These are phyloP conservation scores for Leptographium wingfieldii DNA, from an alignment of 2,329 filamentous ascomycete genomes.

Conservation along the genomic window DNA sequence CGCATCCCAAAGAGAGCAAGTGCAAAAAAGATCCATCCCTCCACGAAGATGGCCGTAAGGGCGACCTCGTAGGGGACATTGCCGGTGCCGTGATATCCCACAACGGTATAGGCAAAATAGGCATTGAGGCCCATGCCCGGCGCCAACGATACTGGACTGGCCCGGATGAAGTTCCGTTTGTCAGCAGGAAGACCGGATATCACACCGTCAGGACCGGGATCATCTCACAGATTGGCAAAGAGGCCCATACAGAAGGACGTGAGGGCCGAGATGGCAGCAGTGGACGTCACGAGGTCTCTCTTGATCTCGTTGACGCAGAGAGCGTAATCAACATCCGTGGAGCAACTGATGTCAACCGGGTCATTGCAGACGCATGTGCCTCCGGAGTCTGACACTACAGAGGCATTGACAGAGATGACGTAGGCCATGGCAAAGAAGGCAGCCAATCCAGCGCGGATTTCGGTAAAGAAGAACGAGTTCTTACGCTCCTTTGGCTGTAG, in stretches of 20 bases:
- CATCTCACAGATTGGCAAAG: slow-evolving; percentile 63
- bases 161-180: not conserved
- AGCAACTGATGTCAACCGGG: slow-evolving; percentile 16
- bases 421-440: slow-evolving; percentile 76
- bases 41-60: slow-evolving; percentile 50
- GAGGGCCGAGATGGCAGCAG: slow-evolving; percentile 63
- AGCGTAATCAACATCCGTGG: slow-evolving; percentile 18
- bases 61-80: slow-evolving; percentile 44
- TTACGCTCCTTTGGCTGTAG: slow-evolving; percentile 41
- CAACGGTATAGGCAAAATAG: slow-evolving; percentile 55
- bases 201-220: slow-evolving; percentile 48
- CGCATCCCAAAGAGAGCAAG: slow-evolving; percentile 55
- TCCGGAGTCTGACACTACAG: slow-evolving; percentile 62
- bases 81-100: slow-evolving; percentile 47
- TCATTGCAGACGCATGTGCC: slow-evolving; percentile 58
- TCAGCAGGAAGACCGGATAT: not conserved
- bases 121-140: slow-evolving; percentile 57
- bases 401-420: slow-evolving; percentile 64
- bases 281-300: slow-evolving; percentile 69
- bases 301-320: slow-evolving; percentile 19
- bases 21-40: slow-evolving; percentile 51
- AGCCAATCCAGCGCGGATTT: slow-evolving; percentile 66
- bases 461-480: slow-evolving; percentile 61
- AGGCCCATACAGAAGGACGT: slow-evolving; percentile 66
- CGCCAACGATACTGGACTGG: slow-evolving; percentile 21